A percentile compares a stretch with the other conserved stretches of the same genome.
phyloP scores from a whole-genome alignment of 2,329 filamentous ascomycete genomes.

The Xylariaceae sp. region DNA sequence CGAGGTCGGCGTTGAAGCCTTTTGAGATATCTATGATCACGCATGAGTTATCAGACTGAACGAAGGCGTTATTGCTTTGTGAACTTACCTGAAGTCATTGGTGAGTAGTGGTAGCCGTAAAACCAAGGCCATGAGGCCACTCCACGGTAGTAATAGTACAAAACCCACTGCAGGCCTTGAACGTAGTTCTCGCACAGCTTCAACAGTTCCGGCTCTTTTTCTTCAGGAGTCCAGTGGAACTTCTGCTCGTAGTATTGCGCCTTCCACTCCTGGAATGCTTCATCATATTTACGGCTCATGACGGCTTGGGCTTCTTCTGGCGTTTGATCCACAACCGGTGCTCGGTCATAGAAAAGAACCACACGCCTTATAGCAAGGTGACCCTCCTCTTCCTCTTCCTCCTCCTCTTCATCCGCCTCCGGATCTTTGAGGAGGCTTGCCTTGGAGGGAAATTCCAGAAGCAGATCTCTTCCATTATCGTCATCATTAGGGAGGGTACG shows the following conservation, averaged over 20 bases:
- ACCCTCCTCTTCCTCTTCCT: constrained; percentile 70
- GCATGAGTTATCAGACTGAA: background rate
- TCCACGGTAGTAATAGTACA: constrained; percentile 96
- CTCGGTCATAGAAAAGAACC: constrained; percentile 85
- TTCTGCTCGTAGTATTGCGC: constrained; percentile 87
- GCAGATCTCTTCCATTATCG: constrained; percentile 45
- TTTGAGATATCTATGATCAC: constrained; percentile 69
- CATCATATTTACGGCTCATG: constrained; percentile 79
- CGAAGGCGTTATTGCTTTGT: background rate
- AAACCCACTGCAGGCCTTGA: constrained; percentile 93
- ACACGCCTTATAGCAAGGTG: constrained; percentile 80
- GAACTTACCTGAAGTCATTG: constrained; percentile 75
- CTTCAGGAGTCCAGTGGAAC: constrained; percentile 78
- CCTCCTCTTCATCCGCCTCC: constrained; percentile 54
- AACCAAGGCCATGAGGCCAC: constrained; percentile 99
- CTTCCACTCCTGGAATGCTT: constrained; percentile 91
- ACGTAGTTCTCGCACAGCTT: constrained; percentile 93
- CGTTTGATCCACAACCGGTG: constrained; percentile 74
- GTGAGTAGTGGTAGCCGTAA: constrained; percentile 93
- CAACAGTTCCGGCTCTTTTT: constrained; percentile 68
- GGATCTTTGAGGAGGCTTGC: constrained; percentile 29
- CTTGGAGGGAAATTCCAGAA: constrained; percentile 46
- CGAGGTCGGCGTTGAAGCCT: constrained; percentile 78
- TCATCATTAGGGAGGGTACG: constrained; percentile 53
- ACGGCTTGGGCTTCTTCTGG: constrained; percentile 72